A percentile compares a stretch with the other conserved stretches of the same genome.
phyloP scores from a whole-genome alignment of 352 stramenopile species.

The Phytophthora vignae region DNA sequence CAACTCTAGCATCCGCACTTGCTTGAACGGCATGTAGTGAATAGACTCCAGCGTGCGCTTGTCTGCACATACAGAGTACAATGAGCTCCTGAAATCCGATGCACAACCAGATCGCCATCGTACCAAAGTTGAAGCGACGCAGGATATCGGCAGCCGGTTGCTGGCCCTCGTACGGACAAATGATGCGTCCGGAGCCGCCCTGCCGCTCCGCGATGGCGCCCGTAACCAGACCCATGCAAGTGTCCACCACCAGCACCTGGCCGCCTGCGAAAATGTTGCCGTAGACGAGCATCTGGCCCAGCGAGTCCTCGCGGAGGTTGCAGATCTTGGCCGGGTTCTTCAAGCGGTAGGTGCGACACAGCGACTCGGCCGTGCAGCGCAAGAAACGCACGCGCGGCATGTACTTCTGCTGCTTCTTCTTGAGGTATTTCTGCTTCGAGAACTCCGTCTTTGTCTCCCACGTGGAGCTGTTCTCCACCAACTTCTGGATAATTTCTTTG shows the following conservation, averaged over 20 bases:
- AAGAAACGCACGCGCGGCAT: conserved; percentile 88
- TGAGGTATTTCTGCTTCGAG: conserved; percentile 97
- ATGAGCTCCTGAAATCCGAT: background rate
- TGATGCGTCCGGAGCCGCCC: conserved; percentile 69
- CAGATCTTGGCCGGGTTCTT: conserved; percentile 93
- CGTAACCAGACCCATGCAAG: conserved; percentile 92
- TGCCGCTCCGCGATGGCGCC: conserved; percentile 90
- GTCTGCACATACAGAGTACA: conserved; percentile 39
- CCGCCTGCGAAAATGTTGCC: conserved; percentile 91
- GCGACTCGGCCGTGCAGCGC: conserved; percentile 88
- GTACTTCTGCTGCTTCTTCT: conserved; percentile 96
- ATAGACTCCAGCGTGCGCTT: conserved; percentile 78
- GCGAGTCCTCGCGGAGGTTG: conserved; percentile 92
- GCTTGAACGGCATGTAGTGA: conserved; percentile 77
- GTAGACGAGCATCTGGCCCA: conserved; percentile 94
- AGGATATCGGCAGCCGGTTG: conserved; percentile 80
- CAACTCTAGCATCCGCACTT: conserved; percentile 56
- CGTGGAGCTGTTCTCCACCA: conserved; percentile 95
- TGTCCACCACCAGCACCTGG: conserved; percentile 94
- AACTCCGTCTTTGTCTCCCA: conserved; percentile 96
- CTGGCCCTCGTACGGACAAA: conserved; percentile 80
- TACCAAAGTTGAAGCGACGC: conserved; percentile 89
- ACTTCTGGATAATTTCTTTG: conserved; percentile 91
- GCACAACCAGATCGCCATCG: background rate
- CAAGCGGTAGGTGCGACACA: conserved; percentile 90